Percentiles rank a stretch among this genome's conserved stretches.
phyloP scores from a whole-genome alignment of 2,329 filamentous ascomycete species.

The Trichoderma endophyticum region DNA sequence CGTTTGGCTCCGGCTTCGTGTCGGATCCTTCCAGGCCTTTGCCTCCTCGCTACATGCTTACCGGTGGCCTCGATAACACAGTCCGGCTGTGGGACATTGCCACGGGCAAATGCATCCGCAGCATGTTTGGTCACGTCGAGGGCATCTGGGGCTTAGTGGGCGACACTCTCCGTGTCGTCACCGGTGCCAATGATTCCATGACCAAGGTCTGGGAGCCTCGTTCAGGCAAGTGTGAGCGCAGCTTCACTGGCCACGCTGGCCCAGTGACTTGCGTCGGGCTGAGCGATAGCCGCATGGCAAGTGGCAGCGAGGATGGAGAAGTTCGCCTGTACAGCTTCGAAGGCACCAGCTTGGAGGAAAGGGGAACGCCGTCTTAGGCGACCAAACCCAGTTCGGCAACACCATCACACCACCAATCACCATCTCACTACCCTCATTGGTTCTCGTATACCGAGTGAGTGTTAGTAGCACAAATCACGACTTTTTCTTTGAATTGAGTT shows the following conservation, averaged over 20 bases:
- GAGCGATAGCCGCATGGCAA: slow-evolving; percentile 84
- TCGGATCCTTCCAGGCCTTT: slow-evolving; percentile 60
- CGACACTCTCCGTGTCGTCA: slow-evolving; percentile 83
- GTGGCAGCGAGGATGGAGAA: slow-evolving; percentile 89
- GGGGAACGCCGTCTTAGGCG: slow-evolving; percentile 48
- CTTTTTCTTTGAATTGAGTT: neutral
- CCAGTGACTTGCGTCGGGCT: slow-evolving; percentile 92
- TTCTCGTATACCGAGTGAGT: neutral
- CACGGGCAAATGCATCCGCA: slow-evolving; percentile 77
- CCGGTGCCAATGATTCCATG: slow-evolving; percentile 88
- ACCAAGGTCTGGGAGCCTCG: slow-evolving; percentile 92
- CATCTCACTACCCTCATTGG: neutral
- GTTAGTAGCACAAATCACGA: neutral
- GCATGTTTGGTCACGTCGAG: slow-evolving; percentile 95
- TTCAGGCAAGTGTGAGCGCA: slow-evolving; percentile 86
- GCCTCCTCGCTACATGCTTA: slow-evolving; percentile 88
- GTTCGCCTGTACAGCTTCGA: slow-evolving; percentile 81
- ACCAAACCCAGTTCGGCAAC: neutral
- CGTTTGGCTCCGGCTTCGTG: slow-evolving; percentile 62
- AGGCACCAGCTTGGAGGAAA: slow-evolving; percentile 47
- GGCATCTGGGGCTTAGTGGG: slow-evolving; percentile 92
- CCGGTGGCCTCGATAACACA: slow-evolving; percentile 84
- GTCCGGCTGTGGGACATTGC: slow-evolving; percentile 89
- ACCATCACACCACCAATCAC: neutral
- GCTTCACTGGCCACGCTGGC: slow-evolving; percentile 84